phyloP scores from a whole-genome alignment of 2,329 filamentous ascomycete species.

The Claviceps arundinis region DNA sequence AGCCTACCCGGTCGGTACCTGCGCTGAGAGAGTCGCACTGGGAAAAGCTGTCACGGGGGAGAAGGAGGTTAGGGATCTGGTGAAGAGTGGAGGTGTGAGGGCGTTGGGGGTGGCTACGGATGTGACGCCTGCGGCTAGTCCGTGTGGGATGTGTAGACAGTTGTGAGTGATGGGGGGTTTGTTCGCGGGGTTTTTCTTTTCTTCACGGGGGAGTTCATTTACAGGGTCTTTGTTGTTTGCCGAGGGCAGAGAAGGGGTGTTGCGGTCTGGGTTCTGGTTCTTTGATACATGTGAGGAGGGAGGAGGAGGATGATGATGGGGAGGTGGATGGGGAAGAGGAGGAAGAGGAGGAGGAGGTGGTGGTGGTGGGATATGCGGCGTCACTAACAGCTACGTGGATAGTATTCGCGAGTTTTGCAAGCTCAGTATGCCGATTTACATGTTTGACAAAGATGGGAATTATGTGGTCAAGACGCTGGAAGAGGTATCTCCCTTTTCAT shows the following conservation, averaged over 20 bases:
- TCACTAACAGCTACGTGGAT: constrained; percentile 5
- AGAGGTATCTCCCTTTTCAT: constrained; percentile 33
- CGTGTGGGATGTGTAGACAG: constrained; percentile 93
- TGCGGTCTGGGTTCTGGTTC: too few species aligned
- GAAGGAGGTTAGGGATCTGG: constrained; percentile 22
- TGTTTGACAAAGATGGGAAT: constrained; percentile 76
- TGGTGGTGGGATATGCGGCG: constrained; percentile 7
- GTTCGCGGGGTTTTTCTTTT: background rate
- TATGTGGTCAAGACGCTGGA: constrained; percentile 58
- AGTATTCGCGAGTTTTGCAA: constrained; percentile 67
- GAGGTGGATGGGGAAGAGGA: too few species aligned
- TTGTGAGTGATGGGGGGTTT: constrained; percentile 45
- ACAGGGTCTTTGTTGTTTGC: too few species aligned
- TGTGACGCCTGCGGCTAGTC: constrained; percentile 53
- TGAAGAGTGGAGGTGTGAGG: constrained; percentile 29
- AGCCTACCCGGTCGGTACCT: constrained; percentile 85
- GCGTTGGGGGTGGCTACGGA: constrained; percentile 81
- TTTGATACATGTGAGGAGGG: too few species aligned
- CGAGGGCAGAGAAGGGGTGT: too few species aligned
- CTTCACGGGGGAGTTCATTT: background rate
- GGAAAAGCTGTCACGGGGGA: constrained; percentile 56
- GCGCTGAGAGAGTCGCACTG: constrained; percentile 84
- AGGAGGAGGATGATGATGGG: too few species aligned
- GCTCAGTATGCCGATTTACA: constrained; percentile 63
- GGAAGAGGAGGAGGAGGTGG: background rate